Percentiles rank a stretch among this genome's conserved stretches.
phyloP scores from a whole-genome alignment of 495 filamentous ascomycete species.

The Cetradonia linearis region DNA sequence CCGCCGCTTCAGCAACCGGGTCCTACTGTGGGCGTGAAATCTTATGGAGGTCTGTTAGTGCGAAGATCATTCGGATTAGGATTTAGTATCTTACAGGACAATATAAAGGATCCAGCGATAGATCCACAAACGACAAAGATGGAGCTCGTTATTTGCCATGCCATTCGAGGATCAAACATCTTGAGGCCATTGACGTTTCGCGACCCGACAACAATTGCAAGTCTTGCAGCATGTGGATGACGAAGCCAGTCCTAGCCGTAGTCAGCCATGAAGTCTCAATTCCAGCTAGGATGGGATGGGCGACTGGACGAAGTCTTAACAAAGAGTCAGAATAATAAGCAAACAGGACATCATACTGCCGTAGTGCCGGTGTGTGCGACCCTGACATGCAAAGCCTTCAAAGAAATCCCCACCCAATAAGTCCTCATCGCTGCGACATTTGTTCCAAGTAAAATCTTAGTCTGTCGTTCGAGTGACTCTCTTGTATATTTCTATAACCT shows the following conservation, averaged over 20 bases:
- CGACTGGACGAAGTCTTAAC: constrained; percentile 25
- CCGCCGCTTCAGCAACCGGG: constrained; percentile 41
- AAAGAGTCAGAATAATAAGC: not conserved
- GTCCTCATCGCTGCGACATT: constrained; percentile 11
- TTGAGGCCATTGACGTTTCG: constrained; percentile 27
- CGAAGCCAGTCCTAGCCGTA: constrained; percentile 33
- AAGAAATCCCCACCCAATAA: constrained; percentile 28
- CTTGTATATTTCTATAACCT: constrained; percentile 22
- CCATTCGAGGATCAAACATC: constrained; percentile 36
- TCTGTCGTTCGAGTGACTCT: constrained; percentile 10
- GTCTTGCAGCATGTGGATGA: constrained; percentile 29
- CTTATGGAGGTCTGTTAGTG: constrained; percentile 1
- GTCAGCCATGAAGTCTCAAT: constrained; percentile 35
- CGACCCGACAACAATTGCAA: constrained; percentile 29
- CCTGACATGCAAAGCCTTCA: constrained; percentile 38
- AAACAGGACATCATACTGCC: constrained; percentile 16
- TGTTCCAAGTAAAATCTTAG: constrained; percentile 13
- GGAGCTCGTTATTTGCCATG: constrained; percentile 34
- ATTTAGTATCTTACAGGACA: constrained; percentile 18
- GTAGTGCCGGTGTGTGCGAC: constrained; percentile 36
- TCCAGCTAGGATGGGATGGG: constrained; percentile 36
- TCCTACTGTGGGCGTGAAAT: constrained; percentile 28
- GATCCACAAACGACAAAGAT: constrained; percentile 21
- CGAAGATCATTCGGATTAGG: not conserved
- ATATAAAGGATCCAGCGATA: constrained; percentile 18